Conservation (phyloP, 768 basidiomycete genomes). For the Aureoboletus auriporus region DNA sequence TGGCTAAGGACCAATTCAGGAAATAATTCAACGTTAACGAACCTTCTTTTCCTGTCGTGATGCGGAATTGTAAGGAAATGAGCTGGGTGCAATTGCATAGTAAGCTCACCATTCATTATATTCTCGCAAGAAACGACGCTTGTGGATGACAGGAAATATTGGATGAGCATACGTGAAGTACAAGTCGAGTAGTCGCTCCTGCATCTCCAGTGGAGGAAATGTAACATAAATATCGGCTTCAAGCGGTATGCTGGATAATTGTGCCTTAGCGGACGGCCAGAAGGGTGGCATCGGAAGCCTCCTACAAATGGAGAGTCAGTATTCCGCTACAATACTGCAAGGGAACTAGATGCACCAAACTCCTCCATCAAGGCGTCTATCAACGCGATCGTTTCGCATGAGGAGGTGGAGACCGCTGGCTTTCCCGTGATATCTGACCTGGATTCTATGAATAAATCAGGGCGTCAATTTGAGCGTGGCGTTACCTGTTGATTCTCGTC, state of each 20-base stretch:
- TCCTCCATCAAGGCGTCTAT: conserved; percentile 65
- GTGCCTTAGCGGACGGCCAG: conserved; percentile 59
- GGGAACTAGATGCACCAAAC: conserved; percentile 43
- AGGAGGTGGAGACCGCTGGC: conserved; percentile 73
- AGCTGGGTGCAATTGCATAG: background rate
- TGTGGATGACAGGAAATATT: conserved; percentile 77
- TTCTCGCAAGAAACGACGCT: conserved; percentile 61
- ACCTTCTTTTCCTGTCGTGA: conserved; percentile 26
- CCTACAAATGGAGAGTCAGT: conserved; percentile 36
- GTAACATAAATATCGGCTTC: conserved; percentile 43
- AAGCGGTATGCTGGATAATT: conserved; percentile 33
- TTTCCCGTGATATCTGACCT: conserved; percentile 85
- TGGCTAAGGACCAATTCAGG: conserved; percentile 14
- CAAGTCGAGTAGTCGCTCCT: conserved; percentile 64
- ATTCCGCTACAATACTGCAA: conserved; percentile 3
- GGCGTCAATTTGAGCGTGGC: background rate
- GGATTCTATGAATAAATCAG: conserved; percentile 12
- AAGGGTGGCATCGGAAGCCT: conserved; percentile 70
- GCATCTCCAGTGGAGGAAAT: conserved; percentile 59
- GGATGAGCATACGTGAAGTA: conserved; percentile 87
- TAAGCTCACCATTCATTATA: conserved; percentile 48
- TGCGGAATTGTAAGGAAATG: conserved; percentile 1
- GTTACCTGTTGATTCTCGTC: conserved; percentile 72
- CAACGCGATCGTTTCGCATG: conserved; percentile 59
- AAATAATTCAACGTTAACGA: background rate